phyloP scores from a whole-genome alignment of 1,284 basidiomycete genomes.

The Earliella scabrosa region DNA sequence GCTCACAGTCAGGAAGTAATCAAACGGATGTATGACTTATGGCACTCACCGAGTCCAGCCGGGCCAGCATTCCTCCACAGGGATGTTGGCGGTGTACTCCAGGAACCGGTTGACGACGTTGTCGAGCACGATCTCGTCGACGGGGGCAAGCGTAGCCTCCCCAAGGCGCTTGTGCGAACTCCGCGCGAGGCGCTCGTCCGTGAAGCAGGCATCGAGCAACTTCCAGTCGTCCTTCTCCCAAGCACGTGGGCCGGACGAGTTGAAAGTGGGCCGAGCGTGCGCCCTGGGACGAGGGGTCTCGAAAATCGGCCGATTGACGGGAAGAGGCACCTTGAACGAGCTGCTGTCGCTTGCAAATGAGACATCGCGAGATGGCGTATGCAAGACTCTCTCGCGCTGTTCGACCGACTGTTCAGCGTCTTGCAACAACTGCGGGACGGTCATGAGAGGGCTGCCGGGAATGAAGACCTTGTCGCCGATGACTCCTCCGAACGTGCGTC shows the following conservation, averaged over 20 bases:
- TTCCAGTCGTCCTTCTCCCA: conserved; percentile 81
- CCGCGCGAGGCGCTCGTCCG: conserved; percentile 60
- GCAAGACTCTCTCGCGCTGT: conserved; percentile 24
- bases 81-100: conserved; percentile 18
- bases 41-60: conserved; percentile 55
- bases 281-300: conserved; percentile 21
- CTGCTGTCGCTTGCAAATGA: conserved; percentile 7
- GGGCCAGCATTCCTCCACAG: conserved; percentile 19
- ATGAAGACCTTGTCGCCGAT: conserved; percentile 57
- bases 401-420: conserved; percentile 61
- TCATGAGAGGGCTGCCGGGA: conserved; percentile 56
- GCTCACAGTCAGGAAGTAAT: conserved; percentile 2
- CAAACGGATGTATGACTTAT: neutral
- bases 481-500: conserved; percentile 47
- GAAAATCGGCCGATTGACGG: conserved; percentile 11
- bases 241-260: conserved; percentile 31
- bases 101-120: conserved; percentile 22
- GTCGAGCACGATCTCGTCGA: conserved; percentile 21
- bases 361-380: conserved; percentile 13
- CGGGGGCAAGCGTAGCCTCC: conserved; percentile 18
- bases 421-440: conserved; percentile 57
- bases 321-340: conserved; percentile 14
- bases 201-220: conserved; percentile 74
- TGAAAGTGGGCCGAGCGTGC: conserved; percentile 15
- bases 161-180: conserved; percentile 37